Evolutionary conservation across 768 basidiomycete species (phyloP).

Genomic region (Pleurotus cornucopiae): DNA sequence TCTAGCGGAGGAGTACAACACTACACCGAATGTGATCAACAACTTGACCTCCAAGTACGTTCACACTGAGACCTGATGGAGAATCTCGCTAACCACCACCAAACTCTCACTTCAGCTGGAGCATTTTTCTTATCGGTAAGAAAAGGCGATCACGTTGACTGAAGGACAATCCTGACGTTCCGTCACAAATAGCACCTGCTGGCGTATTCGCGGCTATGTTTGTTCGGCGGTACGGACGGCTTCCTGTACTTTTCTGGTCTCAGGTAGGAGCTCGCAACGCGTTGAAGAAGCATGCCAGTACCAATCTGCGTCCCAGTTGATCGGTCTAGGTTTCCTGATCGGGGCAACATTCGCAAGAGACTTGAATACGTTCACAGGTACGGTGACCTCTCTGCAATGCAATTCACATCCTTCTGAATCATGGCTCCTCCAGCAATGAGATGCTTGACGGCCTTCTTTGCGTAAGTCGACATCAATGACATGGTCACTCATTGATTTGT

Average conservation of each 20-base stretch:
- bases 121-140: conserved; percentile 48
- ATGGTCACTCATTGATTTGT: background rate
- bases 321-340: conserved; percentile 46
- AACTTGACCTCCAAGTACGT: conserved; percentile 47
- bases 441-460: conserved; percentile 28
- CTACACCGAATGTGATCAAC: conserved; percentile 48
- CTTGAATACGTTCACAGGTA: conserved; percentile 38
- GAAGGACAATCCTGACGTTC: too few relatives aligned
- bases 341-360: conserved; percentile 51
- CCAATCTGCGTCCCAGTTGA: conserved; percentile 24
- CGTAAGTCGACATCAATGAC: conserved; percentile 12
- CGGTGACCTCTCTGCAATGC: background rate
- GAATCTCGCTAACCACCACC: background rate
- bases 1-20: conserved; percentile 47
- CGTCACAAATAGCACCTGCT: conserved; percentile 31
- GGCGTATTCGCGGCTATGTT: conserved; percentile 47
- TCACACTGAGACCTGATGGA: background rate
- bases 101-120: conserved; percentile 40
- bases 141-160: background rate
- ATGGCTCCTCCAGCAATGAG: conserved; percentile 21
- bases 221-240: conserved; percentile 50
- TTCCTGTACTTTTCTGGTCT: conserved; percentile 59
- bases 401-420: background rate
- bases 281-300: too few relatives aligned
- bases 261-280: conserved; percentile 26